phyloP scores from a whole-genome alignment of 2,329 filamentous ascomycete species.

The Alternaria conjuncta region DNA sequence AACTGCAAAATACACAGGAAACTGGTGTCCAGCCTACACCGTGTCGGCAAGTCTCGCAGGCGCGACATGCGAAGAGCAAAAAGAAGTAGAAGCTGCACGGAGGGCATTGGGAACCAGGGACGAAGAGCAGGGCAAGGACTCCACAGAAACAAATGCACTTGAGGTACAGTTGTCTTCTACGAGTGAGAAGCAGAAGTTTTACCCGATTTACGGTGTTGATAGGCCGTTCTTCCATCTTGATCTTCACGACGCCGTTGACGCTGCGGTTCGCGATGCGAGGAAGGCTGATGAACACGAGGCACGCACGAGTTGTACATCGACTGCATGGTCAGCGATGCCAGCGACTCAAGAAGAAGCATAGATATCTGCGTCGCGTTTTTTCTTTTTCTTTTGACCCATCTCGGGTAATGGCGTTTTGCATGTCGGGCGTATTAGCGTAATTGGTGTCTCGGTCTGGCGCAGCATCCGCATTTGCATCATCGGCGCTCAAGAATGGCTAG shows the following conservation, averaged over 20 bases:
- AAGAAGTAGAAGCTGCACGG: slow-evolving; percentile 9
- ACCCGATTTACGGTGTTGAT: slow-evolving; percentile 29
- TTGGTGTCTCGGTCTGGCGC: background rate
- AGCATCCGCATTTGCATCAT: background rate
- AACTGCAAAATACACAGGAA: slow-evolving; percentile 8
- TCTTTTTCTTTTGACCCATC: background rate
- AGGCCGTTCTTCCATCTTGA: slow-evolving; percentile 40
- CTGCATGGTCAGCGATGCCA: background rate
- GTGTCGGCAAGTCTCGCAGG: slow-evolving; percentile 21
- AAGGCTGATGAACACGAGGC: slow-evolving; percentile 16
- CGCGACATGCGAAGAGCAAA: slow-evolving; percentile 23
- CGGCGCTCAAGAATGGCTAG: background rate
- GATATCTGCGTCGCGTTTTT: background rate
- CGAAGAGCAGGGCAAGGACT: slow-evolving; percentile 12
- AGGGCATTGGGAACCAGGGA: slow-evolving; percentile 4
- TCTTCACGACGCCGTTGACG: slow-evolving; percentile 37
- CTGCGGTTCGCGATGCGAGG: slow-evolving; percentile 32
- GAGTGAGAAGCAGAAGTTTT: background rate
- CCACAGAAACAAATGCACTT: background rate
- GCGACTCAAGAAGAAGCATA: background rate
- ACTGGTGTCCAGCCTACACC: slow-evolving; percentile 35
- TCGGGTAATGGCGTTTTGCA: background rate
- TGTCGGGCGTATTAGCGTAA: background rate
- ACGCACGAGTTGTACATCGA: background rate
- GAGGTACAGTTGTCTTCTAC: background rate